Evolutionary conservation across 352 stramenopile species (phyloP), one percentile per base, ranked within the genome.

Genomic region (Phytophthora ohioensis): DNA sequence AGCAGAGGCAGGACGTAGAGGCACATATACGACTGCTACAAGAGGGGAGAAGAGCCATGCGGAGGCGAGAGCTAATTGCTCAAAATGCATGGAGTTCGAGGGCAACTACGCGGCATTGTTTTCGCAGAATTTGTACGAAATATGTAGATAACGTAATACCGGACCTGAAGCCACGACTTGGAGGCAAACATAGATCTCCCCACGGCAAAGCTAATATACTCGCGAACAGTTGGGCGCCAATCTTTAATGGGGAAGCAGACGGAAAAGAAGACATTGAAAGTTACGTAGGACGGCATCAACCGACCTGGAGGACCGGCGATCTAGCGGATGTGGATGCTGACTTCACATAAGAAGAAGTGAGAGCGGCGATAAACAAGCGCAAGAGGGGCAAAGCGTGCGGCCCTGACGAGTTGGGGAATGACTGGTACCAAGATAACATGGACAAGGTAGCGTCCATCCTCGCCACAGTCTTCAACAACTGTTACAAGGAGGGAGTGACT

Each of bases 121-220:
- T 49, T 21, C 3, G 27, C 2, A 34, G 57, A 4, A 47, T 57
- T 2, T 42, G 57, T 13, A 57, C 57, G 0, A 55, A 48, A 34
- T 65, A 15, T 21, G 43, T 46, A 3, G 46, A 65, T 38, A 57
- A 57, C 21, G 13, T 35, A 5, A 57, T 65, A 3, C 57, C 57
- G 0, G 27, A 9, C 2, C 13, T 65, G 7, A 52, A 35, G 9
- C 49, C 56, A 6, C 11, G 10, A 4, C 36, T 7, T 41, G 36
- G 36, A 12, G 36, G 11, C 15, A 42, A 31, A 34, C 30, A 41
- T 11, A 36, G 27, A 43, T 8, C 38, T 27, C 38, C 38, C 1
- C 59, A 67, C 21, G 49, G 60, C 1, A 60, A 67, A 10, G 41
- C 39, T 2, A 27, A 60, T 10, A 67, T 54, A 3, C 6, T 67